phyloP scores from a whole-genome alignment of 441 rosid species.

The Geranium incanum region DNA sequence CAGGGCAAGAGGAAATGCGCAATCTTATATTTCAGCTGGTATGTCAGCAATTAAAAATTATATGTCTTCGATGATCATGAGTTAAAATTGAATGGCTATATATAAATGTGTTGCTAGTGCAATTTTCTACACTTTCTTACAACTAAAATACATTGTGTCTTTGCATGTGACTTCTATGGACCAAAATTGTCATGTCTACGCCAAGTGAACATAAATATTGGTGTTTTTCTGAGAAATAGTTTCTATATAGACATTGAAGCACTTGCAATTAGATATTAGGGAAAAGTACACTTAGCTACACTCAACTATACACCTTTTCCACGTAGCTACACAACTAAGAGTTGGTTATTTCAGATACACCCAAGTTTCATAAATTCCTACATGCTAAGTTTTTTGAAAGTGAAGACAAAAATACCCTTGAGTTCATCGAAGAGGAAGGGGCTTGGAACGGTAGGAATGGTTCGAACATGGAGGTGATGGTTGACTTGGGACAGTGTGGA shows the following conservation, averaged over 20 bases:
- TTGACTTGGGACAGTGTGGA: too few species aligned
- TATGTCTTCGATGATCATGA: not conserved
- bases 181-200: not conserved
- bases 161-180: not conserved
- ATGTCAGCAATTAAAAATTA: conserved; percentile 15
- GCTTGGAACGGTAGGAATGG: too few species aligned
- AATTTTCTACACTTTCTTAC: not conserved
- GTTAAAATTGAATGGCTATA: not conserved
- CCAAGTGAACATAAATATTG: not conserved
- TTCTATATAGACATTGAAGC: not conserved
- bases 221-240: conserved; percentile 4
- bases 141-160: not conserved
- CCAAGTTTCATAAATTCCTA: too few species aligned
- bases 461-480: too few species aligned
- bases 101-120: conserved; percentile 7
- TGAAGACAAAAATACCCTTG: too few species aligned
- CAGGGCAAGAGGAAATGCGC: conserved; percentile 86
- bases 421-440: too few species aligned
- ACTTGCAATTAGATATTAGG: not conserved
- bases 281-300: too few species aligned
- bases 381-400: not conserved
- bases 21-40: conserved; percentile 83
- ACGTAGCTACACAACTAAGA: too few species aligned
- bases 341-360: too few species aligned
- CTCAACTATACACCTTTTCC: too few species aligned